Base-by-base conservation (phyloP, 441 rosid genomes). In the Erodium texanum region DNA sequence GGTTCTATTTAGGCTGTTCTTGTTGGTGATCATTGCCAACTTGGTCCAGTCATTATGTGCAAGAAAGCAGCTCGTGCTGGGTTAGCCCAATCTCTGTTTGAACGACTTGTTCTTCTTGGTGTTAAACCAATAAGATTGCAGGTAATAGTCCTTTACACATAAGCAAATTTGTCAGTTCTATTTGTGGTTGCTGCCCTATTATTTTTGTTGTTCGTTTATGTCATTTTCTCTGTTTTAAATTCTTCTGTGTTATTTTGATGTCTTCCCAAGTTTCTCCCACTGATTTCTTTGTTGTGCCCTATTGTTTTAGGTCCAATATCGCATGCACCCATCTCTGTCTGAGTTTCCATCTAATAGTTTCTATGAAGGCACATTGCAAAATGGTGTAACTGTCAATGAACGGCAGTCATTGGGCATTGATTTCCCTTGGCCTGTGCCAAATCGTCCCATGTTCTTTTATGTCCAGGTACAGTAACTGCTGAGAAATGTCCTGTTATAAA, bases 51-150 rank as follows among this genome's bases (percentile, higher is more conserved):
- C 66, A 92, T 95, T 43, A 95, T 95, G 99, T 95, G 99, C 89
- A 95, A 95, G 79, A 95, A 95, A 89, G 99, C 98, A 41, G 99
- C 99, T 73, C 98, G 99, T 73, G 99, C 99, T 77, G 99, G 99
- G 67, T 78, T 95, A 71, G 97, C 99, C 5, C 99, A 90, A 80
- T 95, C 98, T 62, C 86, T 95, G 23, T 95, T 95, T 86, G 99
- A 95, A 72, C 97, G 99, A 29, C 91, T 95, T 75, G 96, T 95
- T 79, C 74, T 85, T 70, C 99, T 95, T 82, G 99, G 99, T 75
- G 86, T 90, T 43, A 92, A 95, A 82, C 99, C 99, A 66, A 95
- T 95, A 67, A 90, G 99, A 76, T 80, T 95, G 88, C 99, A 95
- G 99, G 99, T 95, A 75, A 65, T 66, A 29, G 27, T 71, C 38